Percentiles rank a stretch among this genome's conserved stretches.
Conservation (phyloP, 1,284 basidiomycete species). For the Melampsora larici-populina region DNA sequence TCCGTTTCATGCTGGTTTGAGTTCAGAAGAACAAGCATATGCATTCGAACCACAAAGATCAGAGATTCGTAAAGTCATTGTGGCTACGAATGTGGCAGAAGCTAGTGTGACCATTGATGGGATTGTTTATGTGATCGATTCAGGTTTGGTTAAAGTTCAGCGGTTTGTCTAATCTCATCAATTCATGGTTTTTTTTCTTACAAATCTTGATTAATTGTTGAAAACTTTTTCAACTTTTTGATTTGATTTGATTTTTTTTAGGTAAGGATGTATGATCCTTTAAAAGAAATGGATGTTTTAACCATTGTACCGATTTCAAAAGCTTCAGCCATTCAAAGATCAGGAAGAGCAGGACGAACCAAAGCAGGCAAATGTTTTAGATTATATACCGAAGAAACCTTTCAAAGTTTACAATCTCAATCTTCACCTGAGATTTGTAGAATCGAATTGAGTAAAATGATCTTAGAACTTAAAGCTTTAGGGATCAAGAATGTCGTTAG, state of each 20-base stretch:
- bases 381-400: conserved; percentile 71
- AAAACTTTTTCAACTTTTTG: conserved; percentile 57
- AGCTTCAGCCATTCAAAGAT: conserved; percentile 54
- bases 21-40: conserved; percentile 75
- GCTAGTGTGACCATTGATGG: conserved; percentile 95
- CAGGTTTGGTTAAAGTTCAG: conserved; percentile 84
- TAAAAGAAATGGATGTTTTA: conserved; percentile 53
- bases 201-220: no score
- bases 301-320: conserved; percentile 52
- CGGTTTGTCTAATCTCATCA: not conserved
- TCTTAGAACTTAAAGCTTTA: conserved; percentile 87
- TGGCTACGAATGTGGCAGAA: conserved; percentile 95
- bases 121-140: conserved; percentile 90
- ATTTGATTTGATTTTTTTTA: conserved; percentile 16
- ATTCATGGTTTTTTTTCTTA: no score
- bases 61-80: conserved; percentile 80
- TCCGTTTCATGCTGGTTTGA: conserved; percentile 82
- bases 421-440: conserved; percentile 86
- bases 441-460: conserved; percentile 78
- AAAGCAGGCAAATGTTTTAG: conserved; percentile 86
- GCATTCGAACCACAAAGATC: conserved; percentile 74
- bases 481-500: conserved; percentile 83
- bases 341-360: conserved; percentile 55
- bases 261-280: conserved; percentile 52
- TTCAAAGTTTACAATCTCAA: conserved; percentile 63